Conservation (phyloP, 2,329 filamentous ascomycete genomes). For the Colletotrichum orchidophilum region DNA sequence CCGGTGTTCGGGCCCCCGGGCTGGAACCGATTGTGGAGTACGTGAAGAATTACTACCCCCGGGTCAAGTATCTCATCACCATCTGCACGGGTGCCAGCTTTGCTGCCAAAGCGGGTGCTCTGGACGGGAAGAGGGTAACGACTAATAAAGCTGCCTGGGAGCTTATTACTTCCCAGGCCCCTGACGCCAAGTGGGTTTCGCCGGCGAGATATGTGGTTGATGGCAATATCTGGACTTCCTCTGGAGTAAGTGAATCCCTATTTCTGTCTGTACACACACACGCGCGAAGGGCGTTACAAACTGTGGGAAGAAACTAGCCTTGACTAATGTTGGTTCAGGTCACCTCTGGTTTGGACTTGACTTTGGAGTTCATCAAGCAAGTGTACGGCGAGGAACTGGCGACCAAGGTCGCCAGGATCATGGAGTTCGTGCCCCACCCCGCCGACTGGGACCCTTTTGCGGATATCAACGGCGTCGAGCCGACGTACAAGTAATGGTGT, state of each 20-base stretch:
- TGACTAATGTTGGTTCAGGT: slow-evolving; percentile 37
- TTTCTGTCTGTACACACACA: not conserved
- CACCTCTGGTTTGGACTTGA: slow-evolving; percentile 48
- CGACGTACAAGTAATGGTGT: slow-evolving; percentile 29
- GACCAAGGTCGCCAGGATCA: slow-evolving; percentile 52
- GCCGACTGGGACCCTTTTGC: slow-evolving; percentile 43
- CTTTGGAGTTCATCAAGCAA: slow-evolving; percentile 46
- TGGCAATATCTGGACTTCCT: slow-evolving; percentile 73
- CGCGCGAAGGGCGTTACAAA: not conserved
- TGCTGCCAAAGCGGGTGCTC: slow-evolving; percentile 65
- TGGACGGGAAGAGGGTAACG: slow-evolving; percentile 70
- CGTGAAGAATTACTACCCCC: slow-evolving; percentile 50
- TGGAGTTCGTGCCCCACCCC: slow-evolving; percentile 60
- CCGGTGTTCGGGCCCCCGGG: slow-evolving; percentile 54
- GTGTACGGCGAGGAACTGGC: slow-evolving; percentile 62
- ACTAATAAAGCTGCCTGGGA: slow-evolving; percentile 71
- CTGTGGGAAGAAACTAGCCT: not conserved
- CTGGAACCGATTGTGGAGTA: slow-evolving; percentile 51
- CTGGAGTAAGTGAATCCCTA: slow-evolving; percentile 53
- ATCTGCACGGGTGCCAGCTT: slow-evolving; percentile 73
- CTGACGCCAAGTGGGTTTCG: slow-evolving; percentile 66
- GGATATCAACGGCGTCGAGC: slow-evolving; percentile 37
- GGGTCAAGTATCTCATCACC: slow-evolving; percentile 66
- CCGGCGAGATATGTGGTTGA: slow-evolving; percentile 72
- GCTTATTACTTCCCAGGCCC: slow-evolving; percentile 55